Evolutionary conservation across 208 protist species (phyloP).

Genomic region (Trypanosoma boissoni): DNA sequence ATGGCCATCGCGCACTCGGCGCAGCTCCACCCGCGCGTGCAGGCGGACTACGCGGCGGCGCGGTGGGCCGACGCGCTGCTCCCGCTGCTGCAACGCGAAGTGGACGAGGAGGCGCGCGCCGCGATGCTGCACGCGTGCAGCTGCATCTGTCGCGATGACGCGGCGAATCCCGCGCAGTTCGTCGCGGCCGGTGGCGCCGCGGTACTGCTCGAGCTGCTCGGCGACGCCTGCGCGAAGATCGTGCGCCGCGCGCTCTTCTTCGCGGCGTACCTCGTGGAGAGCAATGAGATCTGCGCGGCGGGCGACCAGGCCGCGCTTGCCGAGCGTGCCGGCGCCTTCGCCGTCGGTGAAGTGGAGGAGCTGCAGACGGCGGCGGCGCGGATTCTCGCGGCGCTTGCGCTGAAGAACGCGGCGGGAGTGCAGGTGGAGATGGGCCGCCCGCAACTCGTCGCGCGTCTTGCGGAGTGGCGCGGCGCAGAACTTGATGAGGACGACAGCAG

Average conservation of each 20-base stretch:
- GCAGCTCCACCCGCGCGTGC: slow-evolving; percentile 66
- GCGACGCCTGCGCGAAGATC: slow-evolving; percentile 24
- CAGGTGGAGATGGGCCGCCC: slow-evolving; percentile 28
- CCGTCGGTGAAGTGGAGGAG: slow-evolving; percentile 17
- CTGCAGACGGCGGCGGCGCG: slow-evolving; percentile 44
- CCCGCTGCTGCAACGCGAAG: slow-evolving; percentile 21
- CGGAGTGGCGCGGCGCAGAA: slow-evolving; percentile 30
- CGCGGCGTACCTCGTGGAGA: slow-evolving; percentile 45
- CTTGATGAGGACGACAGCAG: slow-evolving; percentile 33
- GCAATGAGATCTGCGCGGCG: slow-evolving; percentile 27
- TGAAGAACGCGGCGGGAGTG: slow-evolving; percentile 31
- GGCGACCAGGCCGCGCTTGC: slow-evolving; percentile 29
- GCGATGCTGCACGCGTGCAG: slow-evolving; percentile 63
- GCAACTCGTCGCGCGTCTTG: slow-evolving; percentile 29
- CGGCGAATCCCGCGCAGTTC: slow-evolving; percentile 43
- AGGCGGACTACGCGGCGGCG: slow-evolving; percentile 37
- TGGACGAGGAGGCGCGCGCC: slow-evolving; percentile 26
- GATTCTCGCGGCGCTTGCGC: slow-evolving; percentile 25
- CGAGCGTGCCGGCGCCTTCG: slow-evolving; percentile 19
- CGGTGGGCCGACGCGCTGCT: slow-evolving; percentile 27
- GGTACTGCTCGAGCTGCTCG: slow-evolving; percentile 3
- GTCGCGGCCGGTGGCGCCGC: slow-evolving; percentile 33
- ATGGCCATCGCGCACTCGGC: slow-evolving; percentile 43
- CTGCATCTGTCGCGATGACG: slow-evolving; percentile 62
- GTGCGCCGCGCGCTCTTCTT: slow-evolving; percentile 47